These are phyloP conservation scores for Aureoboletus auriporus DNA, from an alignment of 768 basidiomycete genomes.

Conservation along the genomic window DNA sequence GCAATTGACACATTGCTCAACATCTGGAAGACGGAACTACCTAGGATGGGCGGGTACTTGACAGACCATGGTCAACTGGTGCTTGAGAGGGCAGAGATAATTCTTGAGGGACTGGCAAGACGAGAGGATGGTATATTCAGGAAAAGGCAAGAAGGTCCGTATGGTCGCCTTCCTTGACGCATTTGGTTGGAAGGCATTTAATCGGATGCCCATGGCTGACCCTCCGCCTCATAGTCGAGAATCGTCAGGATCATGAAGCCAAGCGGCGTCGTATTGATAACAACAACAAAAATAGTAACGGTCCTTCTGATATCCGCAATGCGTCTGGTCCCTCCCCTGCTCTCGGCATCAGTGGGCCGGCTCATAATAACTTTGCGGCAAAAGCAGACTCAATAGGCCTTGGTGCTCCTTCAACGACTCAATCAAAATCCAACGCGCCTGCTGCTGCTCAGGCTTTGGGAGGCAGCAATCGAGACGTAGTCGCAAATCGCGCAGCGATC, in stretches of 20 bases:
- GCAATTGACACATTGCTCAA: constrained; percentile 95
- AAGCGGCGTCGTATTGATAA: constrained; percentile 77
- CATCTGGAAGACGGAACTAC: constrained; percentile 93
- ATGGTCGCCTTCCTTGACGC: constrained; percentile 11
- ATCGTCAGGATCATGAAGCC: constrained; percentile 86
- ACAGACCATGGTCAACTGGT: constrained; percentile 91
- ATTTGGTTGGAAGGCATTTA: constrained; percentile 3
- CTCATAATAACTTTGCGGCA: constrained; percentile 63
- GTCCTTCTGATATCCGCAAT: constrained; percentile 33
- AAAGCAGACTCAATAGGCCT: constrained; percentile 76
- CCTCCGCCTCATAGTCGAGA: constrained; percentile 60
- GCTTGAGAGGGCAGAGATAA: constrained; percentile 83
- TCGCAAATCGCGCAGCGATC: constrained; percentile 84
- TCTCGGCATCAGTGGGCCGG: constrained; percentile 26
- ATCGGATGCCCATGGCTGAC: constrained; percentile 12
- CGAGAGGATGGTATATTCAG: constrained; percentile 96
- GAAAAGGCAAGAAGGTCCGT: constrained; percentile 85
- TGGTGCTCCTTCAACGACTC: constrained; percentile 56
- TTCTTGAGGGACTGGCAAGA: constrained; percentile 91
- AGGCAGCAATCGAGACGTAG: constrained; percentile 87
- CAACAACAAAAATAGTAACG: constrained; percentile 38
- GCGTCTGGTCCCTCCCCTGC: constrained; percentile 28
- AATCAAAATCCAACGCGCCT: constrained; percentile 55
- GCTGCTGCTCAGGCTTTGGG: constrained; percentile 70
- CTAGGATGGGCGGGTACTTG: constrained; percentile 96